Percentiles rank a stretch among this genome's conserved stretches.
Evolutionary conservation across 2,329 filamentous ascomycete species (phyloP).

Genomic region (Clonostachys rosea): DNA sequence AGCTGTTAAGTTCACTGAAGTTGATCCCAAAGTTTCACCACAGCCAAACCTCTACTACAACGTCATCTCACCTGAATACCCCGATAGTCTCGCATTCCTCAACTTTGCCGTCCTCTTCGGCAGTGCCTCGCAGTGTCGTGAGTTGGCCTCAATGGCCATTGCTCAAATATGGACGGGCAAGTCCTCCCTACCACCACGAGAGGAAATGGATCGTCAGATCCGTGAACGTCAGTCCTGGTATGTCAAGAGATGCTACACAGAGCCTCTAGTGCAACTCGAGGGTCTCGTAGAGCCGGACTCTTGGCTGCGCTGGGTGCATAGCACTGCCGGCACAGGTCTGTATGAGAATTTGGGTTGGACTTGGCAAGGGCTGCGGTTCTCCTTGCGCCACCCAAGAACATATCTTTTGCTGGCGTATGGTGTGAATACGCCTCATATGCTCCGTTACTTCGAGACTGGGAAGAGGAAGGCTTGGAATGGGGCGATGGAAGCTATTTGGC

Average conservation of each 20-base stretch:
- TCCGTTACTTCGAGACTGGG: constrained; percentile 28
- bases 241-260: constrained; percentile 3
- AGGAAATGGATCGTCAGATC: constrained; percentile 22
- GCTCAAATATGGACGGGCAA: constrained; percentile 33
- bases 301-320: constrained; percentile 29
- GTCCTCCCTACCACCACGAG: constrained; percentile 21
- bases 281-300: constrained; percentile 15
- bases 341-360: constrained; percentile 30
- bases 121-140: constrained; percentile 24
- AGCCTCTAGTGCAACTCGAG: constrained; percentile 6
- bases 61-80: constrained; percentile 29
- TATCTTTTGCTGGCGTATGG: constrained; percentile 26
- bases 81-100: constrained; percentile 32
- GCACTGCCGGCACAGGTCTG: constrained; percentile 31
- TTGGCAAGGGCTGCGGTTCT: constrained; percentile 27
- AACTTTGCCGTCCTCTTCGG: constrained; percentile 24
- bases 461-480: constrained; percentile 28
- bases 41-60: constrained; percentile 31
- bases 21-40: constrained; percentile 7
- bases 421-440: constrained; percentile 29
- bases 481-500: constrained; percentile 20
- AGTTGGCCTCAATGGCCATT: constrained; percentile 31
- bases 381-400: constrained; percentile 24
- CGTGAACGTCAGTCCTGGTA: constrained; percentile 6
- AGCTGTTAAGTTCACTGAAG: not conserved